Evolutionary conservation across 768 basidiomycete genomes (phyloP).

Genomic region (Lactarius hatsudake): DNA sequence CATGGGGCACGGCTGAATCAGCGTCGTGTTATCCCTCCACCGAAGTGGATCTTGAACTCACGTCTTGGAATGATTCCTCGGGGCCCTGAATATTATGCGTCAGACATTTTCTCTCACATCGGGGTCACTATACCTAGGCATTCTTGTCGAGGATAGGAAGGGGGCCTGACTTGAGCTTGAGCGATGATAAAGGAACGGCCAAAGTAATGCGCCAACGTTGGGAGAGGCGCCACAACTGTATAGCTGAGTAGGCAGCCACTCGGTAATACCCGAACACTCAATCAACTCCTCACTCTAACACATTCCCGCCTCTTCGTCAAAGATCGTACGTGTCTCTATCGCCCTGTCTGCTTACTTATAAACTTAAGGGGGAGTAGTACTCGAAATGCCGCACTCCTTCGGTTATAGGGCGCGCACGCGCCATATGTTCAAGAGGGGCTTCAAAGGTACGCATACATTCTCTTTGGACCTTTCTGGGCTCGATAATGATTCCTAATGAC

Average conservation of each 20-base stretch:
- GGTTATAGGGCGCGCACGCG: slow-evolving; percentile 99
- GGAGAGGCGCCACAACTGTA: slow-evolving; percentile 57
- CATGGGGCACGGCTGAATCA: slow-evolving; percentile 68
- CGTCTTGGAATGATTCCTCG: slow-evolving; percentile 93
- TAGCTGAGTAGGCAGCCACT: slow-evolving; percentile 59
- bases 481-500: slow-evolving; percentile 17
- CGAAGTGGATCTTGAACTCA: slow-evolving; percentile 75
- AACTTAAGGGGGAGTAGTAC: slow-evolving; percentile 36
- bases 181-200: slow-evolving; percentile 30
- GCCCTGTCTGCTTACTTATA: slow-evolving; percentile 25
- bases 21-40: slow-evolving; percentile 62
- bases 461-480: slow-evolving; percentile 7
- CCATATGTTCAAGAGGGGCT: slow-evolving; percentile 99
- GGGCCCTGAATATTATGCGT: slow-evolving; percentile 58
- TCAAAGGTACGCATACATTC: slow-evolving; percentile 74
- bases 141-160: slow-evolving; percentile 58
- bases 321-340: slow-evolving; percentile 40
- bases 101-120: slow-evolving; percentile 11
- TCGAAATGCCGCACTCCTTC: slow-evolving; percentile 99
- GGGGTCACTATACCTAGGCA: slow-evolving; percentile 70
- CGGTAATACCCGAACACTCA: slow-evolving; percentile 55
- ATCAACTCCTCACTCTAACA: slow-evolving; percentile 32
- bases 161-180: slow-evolving; percentile 12
- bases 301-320: slow-evolving; percentile 11
- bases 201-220: slow-evolving; percentile 35